These are phyloP conservation scores for Periconia macrospinosa DNA, from an alignment of 2,329 filamentous ascomycete species.

Conservation along the genomic window DNA sequence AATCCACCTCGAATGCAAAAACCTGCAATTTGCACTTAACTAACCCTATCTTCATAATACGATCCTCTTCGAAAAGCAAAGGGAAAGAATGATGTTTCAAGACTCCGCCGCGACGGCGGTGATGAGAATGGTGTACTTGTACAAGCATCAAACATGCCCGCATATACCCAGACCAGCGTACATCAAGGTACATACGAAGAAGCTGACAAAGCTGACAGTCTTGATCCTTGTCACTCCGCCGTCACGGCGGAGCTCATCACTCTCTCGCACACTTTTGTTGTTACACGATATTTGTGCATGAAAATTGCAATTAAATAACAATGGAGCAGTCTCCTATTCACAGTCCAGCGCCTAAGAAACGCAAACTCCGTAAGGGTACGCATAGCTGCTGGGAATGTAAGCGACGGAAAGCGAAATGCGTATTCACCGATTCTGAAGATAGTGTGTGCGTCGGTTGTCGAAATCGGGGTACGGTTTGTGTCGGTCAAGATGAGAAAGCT, in stretches of 20 bases:
- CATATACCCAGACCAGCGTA: background rate
- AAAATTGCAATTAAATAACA: background rate
- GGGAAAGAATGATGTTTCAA: background rate
- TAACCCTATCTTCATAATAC: too few species aligned
- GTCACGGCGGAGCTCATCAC: background rate
- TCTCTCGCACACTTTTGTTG: background rate
- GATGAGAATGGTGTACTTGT: too few species aligned
- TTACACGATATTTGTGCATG: background rate
- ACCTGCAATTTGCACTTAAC: too few species aligned
- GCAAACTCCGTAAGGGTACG: conserved; percentile 18
- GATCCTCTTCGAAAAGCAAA: background rate
- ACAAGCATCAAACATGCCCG: background rate
- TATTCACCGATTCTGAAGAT: background rate
- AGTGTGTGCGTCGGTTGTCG: conserved; percentile 10
- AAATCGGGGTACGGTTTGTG: conserved; percentile 10
- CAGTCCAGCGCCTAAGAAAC: background rate
- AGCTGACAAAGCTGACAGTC: background rate
- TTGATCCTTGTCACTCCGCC: background rate
- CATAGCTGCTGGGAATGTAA: conserved; percentile 20
- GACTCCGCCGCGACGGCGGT: background rate
- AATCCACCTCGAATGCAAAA: too few species aligned
- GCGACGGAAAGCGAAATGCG: conserved; percentile 14
- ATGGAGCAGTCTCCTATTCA: background rate
- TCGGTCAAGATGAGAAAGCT: conserved; percentile 9
- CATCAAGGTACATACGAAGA: background rate